Percentiles rank a stretch among this genome's conserved stretches.
Conservation (phyloP, 164 flowering plant species). For the Aristolochia fimbriata region DNA sequence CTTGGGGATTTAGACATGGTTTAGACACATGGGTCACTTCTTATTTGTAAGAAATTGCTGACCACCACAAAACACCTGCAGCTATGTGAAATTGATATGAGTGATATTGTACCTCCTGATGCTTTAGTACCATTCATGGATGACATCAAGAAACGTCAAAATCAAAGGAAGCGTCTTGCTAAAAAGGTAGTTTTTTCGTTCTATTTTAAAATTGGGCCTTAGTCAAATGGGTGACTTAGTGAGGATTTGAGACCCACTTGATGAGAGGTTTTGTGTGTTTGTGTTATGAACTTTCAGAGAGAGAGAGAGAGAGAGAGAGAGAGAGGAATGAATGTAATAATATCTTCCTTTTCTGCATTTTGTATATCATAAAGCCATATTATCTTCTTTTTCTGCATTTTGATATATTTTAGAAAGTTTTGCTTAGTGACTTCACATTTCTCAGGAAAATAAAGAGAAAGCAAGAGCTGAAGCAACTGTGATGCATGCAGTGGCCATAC, state of each 20-base stretch:
- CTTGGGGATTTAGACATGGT: not conserved
- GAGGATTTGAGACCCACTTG: too few relatives aligned
- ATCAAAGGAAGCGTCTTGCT: constrained; percentile 66
- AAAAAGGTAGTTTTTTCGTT: constrained; percentile 44
- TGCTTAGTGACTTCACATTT: not conserved
- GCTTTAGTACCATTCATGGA: constrained; percentile 73
- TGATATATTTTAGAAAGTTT: too few relatives aligned
- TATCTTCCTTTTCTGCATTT: too few relatives aligned
- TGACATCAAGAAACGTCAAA: constrained; percentile 86
- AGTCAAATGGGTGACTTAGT: too few relatives aligned
- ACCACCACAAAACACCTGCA: constrained; percentile 16
- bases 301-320: too few relatives aligned
- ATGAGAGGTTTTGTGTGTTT: too few relatives aligned
- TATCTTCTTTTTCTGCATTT: too few relatives aligned
- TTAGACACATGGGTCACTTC: not conserved
- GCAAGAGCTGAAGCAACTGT: constrained; percentile 60
- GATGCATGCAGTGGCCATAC: constrained; percentile 19
- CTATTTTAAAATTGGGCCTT: too few relatives aligned
- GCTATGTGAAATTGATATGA: constrained; percentile 91
- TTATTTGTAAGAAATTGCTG: constrained; percentile 1
- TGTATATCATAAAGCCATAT: too few relatives aligned
- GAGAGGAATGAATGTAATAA: too few relatives aligned
- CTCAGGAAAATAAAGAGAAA: constrained; percentile 61
- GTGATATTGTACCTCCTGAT: constrained; percentile 47
- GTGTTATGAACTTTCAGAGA: too few relatives aligned